Percentiles rank a stretch among this genome's conserved stretches.
These are phyloP conservation scores for Persicaria tinctoria DNA, from an alignment of 148 eudicot genomes.

Conservation along the genomic window DNA sequence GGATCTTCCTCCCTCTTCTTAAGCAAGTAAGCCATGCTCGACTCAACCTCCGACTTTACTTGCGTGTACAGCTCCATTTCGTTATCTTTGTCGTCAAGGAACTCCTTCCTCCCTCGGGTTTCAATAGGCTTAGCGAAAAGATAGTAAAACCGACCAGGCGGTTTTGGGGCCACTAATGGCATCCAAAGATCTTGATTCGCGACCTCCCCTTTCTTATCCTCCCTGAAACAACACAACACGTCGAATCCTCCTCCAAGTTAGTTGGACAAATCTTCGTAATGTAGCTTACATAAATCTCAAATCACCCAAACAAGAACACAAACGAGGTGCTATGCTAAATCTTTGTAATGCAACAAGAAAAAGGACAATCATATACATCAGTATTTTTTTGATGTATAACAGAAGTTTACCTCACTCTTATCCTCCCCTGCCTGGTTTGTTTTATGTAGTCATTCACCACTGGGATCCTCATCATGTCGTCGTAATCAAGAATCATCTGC, in stretches of 20 bases:
- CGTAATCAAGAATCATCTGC: constrained; percentile 78
- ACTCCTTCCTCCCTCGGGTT: constrained; percentile 48
- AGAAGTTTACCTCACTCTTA: constrained; percentile 43
- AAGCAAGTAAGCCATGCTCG: constrained; percentile 46
- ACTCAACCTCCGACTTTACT: constrained; percentile 51
- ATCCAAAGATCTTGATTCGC: constrained; percentile 48
- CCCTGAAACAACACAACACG: constrained; percentile 25
- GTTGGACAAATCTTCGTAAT: neutral
- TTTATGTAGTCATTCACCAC: constrained; percentile 35
- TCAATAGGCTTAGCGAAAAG: constrained; percentile 66
- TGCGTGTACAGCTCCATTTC: constrained; percentile 52
- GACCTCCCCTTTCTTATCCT: constrained; percentile 52
- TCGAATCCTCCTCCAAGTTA: neutral
- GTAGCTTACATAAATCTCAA: neutral
- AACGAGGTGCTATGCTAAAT: no score
- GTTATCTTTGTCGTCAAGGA: constrained; percentile 41
- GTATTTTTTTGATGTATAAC: no score
- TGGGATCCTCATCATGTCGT: constrained; percentile 70
- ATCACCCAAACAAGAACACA: neutral
- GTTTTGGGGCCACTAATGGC: constrained; percentile 68
- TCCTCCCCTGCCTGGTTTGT: constrained; percentile 18
- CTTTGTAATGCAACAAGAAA: neutral
- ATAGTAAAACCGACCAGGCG: constrained; percentile 80
- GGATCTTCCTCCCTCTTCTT: constrained; percentile 78
- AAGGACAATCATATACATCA: neutral